Conservation (phyloP, 768 basidiomycete genomes). For the Mycena maculata region DNA sequence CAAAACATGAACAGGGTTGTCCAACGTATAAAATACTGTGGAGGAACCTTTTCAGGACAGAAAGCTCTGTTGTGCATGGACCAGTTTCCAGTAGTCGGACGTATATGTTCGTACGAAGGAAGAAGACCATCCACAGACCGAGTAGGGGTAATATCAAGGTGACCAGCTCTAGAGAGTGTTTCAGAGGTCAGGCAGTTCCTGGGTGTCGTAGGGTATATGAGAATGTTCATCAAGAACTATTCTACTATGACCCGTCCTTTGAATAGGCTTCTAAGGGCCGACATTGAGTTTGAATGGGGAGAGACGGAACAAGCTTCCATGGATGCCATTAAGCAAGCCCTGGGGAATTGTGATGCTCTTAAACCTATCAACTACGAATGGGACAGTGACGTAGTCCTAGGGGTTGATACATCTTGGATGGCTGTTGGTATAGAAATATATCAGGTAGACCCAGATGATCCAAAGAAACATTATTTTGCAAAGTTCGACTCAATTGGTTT, state of each 20-base stretch:
- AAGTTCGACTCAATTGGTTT: constrained; percentile 52
- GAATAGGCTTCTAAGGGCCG: neutral
- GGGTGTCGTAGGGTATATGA: too few species aligned
- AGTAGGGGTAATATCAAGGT: neutral
- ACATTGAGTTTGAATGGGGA: neutral
- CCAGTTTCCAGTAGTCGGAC: constrained; percentile 3
- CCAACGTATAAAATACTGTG: constrained; percentile 42
- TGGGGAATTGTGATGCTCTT: constrained; percentile 6
- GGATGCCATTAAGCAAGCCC: neutral
- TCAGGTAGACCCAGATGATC: constrained; percentile 42
- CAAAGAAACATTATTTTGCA: constrained; percentile 37
- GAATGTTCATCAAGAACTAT: too few species aligned
- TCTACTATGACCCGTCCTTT: too few species aligned
- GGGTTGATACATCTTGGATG: constrained; percentile 43
- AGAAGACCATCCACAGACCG: neutral
- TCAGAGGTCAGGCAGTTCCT: too few species aligned
- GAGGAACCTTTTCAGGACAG: constrained; percentile 27
- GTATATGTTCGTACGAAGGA: neutral
- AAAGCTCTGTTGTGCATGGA: neutral
- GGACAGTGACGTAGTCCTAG: constrained; percentile 35
- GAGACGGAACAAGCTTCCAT: neutral
- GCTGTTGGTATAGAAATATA: constrained; percentile 52
- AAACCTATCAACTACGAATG: constrained; percentile 43
- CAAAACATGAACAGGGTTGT: constrained; percentile 48
- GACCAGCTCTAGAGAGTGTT: too few species aligned